Base-by-base conservation (phyloP, 306 rosid species). In the Lagenaria siceraria region DNA sequence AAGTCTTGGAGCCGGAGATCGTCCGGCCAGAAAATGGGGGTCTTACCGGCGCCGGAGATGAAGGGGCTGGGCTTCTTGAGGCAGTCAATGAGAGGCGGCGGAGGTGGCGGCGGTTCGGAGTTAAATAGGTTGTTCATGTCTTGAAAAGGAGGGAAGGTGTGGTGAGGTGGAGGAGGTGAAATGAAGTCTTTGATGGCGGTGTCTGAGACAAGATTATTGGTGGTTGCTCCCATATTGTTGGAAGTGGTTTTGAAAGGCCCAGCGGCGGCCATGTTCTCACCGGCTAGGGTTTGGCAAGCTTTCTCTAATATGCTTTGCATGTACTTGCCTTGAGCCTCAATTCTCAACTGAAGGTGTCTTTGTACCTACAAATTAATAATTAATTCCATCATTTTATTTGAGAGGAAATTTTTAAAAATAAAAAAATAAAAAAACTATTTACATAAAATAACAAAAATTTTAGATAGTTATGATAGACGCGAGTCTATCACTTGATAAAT, bases 301-400 rank as follows among this genome's bases (percentile, higher is more conserved):
- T 96, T 96, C 85, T 96, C 99, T 79, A 96, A 81, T 87, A 92
- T 96, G 76, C 99, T 92, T 66, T 96, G 98, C 99, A 96, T 96
- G 93, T 96, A 96, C 84, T 96, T 96, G 42, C 99, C 99, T 87
- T 96, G 99, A 69, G 99, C 98, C 78, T 96, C 99, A 22, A 96
- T 96, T 83, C 99, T 90, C 83, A 96, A 82, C 78, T 96, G 99
- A 76, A 96, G 97, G 61, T 90, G 99, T 78, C 88, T 92, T 52
- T 96, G 99, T 19, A 95, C 97, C 98, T 95, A 85, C 82, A 79
- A 48, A 25, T 58, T n/a, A 15, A 51, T 5, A 60, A 60, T 60
- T 60, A 35, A 31, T 46, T 13, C 17, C 52, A 46, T 46, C 18
- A 29, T 29, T 29, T 29, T 29, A n/a, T n/a, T n/a, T n/a, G n/a